Conservation (phyloP, 2,329 filamentous ascomycete species). For the Arthrinium phaeospermum region DNA sequence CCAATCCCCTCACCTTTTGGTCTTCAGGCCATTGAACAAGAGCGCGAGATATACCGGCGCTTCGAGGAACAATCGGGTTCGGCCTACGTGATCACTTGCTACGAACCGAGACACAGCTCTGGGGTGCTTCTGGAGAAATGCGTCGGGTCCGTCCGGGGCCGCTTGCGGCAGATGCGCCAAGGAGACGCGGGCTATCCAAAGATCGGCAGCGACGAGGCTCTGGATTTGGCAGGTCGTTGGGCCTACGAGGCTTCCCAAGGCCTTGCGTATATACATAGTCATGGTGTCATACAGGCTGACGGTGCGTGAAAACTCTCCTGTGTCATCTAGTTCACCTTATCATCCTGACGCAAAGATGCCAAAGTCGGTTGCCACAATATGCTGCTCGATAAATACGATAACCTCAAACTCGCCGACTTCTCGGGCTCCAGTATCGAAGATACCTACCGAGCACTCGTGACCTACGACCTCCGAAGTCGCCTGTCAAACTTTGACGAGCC, state of each 20-base stretch:
- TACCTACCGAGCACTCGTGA: neutral
- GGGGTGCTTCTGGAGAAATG: neutral
- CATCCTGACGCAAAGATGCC: too few species aligned
- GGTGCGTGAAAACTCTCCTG: neutral
- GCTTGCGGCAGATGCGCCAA: neutral
- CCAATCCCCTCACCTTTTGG: neutral
- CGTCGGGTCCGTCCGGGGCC: neutral
- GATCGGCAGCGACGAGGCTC: neutral
- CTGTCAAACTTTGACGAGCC: neutral
- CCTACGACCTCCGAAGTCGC: neutral
- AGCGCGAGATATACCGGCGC: neutral
- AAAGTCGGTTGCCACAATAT: neutral
- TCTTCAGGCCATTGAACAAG: neutral
- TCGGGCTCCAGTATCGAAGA: neutral
- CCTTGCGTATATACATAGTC: neutral
- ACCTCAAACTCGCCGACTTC: constrained; percentile 6
- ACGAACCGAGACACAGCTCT: neutral
- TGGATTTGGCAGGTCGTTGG: neutral
- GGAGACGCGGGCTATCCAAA: too few species aligned
- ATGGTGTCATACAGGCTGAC: neutral
- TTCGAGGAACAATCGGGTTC: neutral
- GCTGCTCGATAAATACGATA: neutral
- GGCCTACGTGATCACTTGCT: too few species aligned
- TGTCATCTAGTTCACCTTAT: too few species aligned
- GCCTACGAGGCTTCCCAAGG: neutral